Conservation (phyloP, 192 early-diverging fungal genomes). For the Mycoemilia scoparia region DNA sequence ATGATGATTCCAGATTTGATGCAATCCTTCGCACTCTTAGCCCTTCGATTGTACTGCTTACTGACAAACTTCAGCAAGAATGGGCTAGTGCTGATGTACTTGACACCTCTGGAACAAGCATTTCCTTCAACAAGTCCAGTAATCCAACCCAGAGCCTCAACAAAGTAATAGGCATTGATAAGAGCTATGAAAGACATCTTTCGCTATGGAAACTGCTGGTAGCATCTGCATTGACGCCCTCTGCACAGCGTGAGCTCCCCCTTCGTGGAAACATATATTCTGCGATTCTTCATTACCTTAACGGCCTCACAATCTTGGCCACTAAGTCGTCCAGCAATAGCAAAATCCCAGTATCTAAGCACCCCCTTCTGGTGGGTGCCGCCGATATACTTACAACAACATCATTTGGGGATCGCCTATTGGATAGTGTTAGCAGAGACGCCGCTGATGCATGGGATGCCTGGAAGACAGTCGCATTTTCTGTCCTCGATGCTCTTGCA, state of each 20-base stretch:
- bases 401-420: conserved; percentile 43
- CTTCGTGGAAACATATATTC: conserved; percentile 68
- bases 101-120: conserved; percentile 10
- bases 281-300: conserved; percentile 50
- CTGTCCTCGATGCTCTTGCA: conserved; percentile 49
- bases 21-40: conserved; percentile 16
- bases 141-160: conserved; percentile 21
- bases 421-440: conserved; percentile 60
- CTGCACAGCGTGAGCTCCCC: conserved; percentile 29
- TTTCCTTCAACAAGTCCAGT: conserved; percentile 14
- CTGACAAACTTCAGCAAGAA: conserved; percentile 17
- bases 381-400: conserved; percentile 15
- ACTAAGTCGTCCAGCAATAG: conserved; percentile 8
- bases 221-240: conserved; percentile 36
- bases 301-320: conserved; percentile 20
- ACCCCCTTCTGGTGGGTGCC: conserved; percentile 29
- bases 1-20: too few relatives aligned
- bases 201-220: conserved; percentile 35
- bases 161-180: conserved; percentile 22
- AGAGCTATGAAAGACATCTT: conserved; percentile 32
- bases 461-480: conserved; percentile 75
- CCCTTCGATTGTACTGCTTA: conserved; percentile 15
- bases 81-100: conserved; percentile 19
- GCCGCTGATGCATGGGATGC: conserved; percentile 63
- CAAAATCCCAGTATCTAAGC: conserved; percentile 14